These are phyloP conservation scores for Sphagnum magellanicum DNA, from an alignment of 228 moss, liverwort and hornwort genomes.

Conservation along the genomic window DNA sequence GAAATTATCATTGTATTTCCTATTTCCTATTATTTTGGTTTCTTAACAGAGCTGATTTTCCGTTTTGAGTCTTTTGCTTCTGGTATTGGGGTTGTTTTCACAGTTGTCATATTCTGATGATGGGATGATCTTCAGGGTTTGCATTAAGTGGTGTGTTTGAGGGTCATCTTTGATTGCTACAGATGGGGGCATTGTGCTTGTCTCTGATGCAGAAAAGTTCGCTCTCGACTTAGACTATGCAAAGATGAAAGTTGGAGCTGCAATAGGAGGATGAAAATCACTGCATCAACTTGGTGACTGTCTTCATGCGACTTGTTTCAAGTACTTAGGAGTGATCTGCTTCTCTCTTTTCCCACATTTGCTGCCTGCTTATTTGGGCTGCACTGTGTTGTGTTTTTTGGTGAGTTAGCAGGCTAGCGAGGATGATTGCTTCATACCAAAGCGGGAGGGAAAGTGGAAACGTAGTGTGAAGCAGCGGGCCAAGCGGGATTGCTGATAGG, in stretches of 20 bases:
- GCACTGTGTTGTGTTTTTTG: constrained; percentile 46
- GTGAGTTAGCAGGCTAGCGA: constrained; percentile 26
- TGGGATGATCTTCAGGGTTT: constrained; percentile 4
- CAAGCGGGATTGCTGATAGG: constrained; percentile 31
- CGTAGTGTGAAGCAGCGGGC: constrained; percentile 31
- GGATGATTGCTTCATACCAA: constrained; percentile 46
- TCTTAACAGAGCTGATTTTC: too few species aligned
- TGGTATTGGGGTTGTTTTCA: too few species aligned
- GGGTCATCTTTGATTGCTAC: constrained; percentile 70
- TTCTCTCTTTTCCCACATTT: constrained; percentile 24
- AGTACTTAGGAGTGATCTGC: constrained; percentile 29
- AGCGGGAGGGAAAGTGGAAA: constrained; percentile 28
- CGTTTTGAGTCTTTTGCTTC: too few species aligned
- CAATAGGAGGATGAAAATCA: constrained; percentile 28
- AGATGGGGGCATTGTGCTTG: constrained; percentile 68
- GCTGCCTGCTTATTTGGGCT: constrained; percentile 53
- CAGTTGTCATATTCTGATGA: too few species aligned
- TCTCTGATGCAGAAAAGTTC: constrained; percentile 56
- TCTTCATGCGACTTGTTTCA: constrained; percentile 46
- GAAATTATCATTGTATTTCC: too few species aligned
- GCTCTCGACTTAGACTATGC: not conserved
- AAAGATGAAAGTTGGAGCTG: constrained; percentile 5
- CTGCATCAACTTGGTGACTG: constrained; percentile 59
- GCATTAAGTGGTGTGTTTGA: constrained; percentile 14
- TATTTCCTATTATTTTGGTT: too few species aligned